Percentiles rank a stretch among this genome's conserved stretches.
Conservation (phyloP, 2,329 filamentous ascomycete species). For the Geosmithia morbida region DNA sequence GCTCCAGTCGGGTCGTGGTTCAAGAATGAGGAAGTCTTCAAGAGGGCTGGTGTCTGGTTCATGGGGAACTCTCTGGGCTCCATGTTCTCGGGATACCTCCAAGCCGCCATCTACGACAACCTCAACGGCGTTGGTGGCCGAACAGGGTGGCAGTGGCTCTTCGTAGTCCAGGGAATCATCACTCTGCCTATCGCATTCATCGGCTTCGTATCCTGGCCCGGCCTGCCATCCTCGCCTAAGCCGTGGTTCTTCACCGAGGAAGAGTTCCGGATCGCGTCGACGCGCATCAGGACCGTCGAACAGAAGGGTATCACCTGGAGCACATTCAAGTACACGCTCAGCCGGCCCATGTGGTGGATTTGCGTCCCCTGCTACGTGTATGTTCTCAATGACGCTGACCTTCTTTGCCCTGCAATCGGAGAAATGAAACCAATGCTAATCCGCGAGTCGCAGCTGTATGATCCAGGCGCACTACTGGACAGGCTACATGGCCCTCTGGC, state of each 20-base stretch:
- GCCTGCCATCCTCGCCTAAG: slow-evolving; percentile 9
- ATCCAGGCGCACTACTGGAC: slow-evolving; percentile 11
- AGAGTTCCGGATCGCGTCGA: slow-evolving; percentile 8
- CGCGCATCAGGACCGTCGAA: slow-evolving; percentile 8
- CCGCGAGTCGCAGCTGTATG: slow-evolving; percentile 6
- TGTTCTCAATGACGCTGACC: too few species aligned
- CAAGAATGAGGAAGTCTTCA: slow-evolving; percentile 21
- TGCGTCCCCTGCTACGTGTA: slow-evolving; percentile 10
- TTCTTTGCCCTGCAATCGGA: too few species aligned
- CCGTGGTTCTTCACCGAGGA: slow-evolving; percentile 10
- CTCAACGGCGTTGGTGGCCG: slow-evolving; percentile 23
- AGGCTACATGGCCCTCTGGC: slow-evolving; percentile 14
- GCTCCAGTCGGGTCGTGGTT: slow-evolving; percentile 15
- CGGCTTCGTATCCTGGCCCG: slow-evolving; percentile 13
- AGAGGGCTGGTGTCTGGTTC: slow-evolving; percentile 33
- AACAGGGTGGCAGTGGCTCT: slow-evolving; percentile 27
- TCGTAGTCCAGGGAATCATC: slow-evolving; percentile 18
- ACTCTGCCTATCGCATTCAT: slow-evolving; percentile 13
- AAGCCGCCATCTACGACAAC: slow-evolving; percentile 22
- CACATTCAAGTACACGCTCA: slow-evolving; percentile 10
- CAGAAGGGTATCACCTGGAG: slow-evolving; percentile 10
- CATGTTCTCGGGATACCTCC: slow-evolving; percentile 13
- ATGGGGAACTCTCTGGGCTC: slow-evolving; percentile 15
- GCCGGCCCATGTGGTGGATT: slow-evolving; percentile 12
- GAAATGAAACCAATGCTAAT: background rate